A percentile compares a stretch with the other conserved stretches of the same genome.
Evolutionary conservation across 2,329 filamentous ascomycete species (phyloP).

Genomic region (Clarireedia paspali): DNA sequence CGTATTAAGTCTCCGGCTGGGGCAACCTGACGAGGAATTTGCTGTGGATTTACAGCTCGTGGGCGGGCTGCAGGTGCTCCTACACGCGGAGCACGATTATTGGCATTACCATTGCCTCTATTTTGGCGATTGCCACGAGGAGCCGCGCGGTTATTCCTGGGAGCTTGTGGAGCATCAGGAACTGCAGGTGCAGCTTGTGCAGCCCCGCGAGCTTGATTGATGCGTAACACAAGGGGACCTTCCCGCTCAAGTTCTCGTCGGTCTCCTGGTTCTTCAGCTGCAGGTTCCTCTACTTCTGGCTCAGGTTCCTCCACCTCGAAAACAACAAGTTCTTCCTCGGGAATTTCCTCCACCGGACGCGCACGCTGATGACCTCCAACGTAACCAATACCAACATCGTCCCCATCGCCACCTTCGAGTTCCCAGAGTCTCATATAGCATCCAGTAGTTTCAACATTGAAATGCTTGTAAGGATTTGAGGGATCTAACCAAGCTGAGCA

Average conservation of each 20-base stretch:
- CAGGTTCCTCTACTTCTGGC: conserved; percentile 14
- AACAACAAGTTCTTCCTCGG: conserved; percentile 4
- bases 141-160: neutral
- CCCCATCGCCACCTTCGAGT: conserved; percentile 69
- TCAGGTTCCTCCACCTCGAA: conserved; percentile 5
- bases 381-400: conserved; percentile 26
- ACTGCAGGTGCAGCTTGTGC: conserved; percentile 16
- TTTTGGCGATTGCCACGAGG: conserved; percentile 1
- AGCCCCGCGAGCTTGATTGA: conserved; percentile 23
- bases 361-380: conserved; percentile 13
- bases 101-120: neutral
- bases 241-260: conserved; percentile 23
- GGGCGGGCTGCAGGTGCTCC: conserved; percentile 6
- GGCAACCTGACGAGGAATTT: neutral
- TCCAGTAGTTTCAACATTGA: conserved; percentile 60
- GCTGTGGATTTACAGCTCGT: neutral
- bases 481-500: conserved; percentile 82
- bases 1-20: conserved; percentile 2
- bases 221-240: conserved; percentile 28
- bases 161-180: conserved; percentile 16
- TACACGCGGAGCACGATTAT: conserved; percentile 7
- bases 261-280: conserved; percentile 6
- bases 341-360: conserved; percentile 8
- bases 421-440: conserved; percentile 92
- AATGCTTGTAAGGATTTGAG: conserved; percentile 80